Evolutionary conservation across 441 rosid species (phyloP).

Genomic region (Sinapis alba): DNA sequence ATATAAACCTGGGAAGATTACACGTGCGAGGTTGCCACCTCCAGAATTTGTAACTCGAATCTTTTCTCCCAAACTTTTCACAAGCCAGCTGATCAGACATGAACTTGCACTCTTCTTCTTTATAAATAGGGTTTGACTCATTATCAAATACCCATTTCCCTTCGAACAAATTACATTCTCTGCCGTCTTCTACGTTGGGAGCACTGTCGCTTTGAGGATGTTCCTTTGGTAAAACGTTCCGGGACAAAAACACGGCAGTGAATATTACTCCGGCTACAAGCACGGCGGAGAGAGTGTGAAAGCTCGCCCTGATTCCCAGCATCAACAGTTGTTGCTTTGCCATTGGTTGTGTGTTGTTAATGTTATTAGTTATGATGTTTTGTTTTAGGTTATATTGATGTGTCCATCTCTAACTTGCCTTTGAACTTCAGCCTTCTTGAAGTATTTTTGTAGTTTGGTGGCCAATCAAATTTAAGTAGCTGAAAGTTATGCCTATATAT

Average conservation of each 20-base stretch:
- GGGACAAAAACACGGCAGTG: conserved; percentile 46
- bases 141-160: conserved; percentile 68
- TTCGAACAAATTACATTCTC: conserved; percentile 50
- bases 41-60: conserved; percentile 52
- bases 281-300: conserved; percentile 67
- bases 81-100: conserved; percentile 71
- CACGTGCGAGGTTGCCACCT: conserved; percentile 69
- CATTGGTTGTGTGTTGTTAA: conserved; percentile 33
- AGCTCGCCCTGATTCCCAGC: conserved; percentile 56
- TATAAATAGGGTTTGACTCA: conserved; percentile 48
- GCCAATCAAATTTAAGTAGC: conserved; percentile 28
- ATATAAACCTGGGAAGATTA: conserved; percentile 58
- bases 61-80: conserved; percentile 60
- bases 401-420: conserved; percentile 39
- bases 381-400: conserved; percentile 37
- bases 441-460: conserved; percentile 45
- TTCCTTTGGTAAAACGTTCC: conserved; percentile 33
- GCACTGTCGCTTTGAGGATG: conserved; percentile 1
- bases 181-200: not conserved
- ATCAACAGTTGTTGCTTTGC: conserved; percentile 51
- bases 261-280: conserved; percentile 56
- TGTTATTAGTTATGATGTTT: conserved; percentile 18
- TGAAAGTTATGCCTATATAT: conserved; percentile 15
- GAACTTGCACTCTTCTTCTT: conserved; percentile 54
- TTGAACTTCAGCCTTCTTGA: conserved; percentile 41